These are phyloP conservation scores for Penicillium paradoxum DNA, from an alignment of 495 filamentous ascomycete genomes.

Conservation along the genomic window DNA sequence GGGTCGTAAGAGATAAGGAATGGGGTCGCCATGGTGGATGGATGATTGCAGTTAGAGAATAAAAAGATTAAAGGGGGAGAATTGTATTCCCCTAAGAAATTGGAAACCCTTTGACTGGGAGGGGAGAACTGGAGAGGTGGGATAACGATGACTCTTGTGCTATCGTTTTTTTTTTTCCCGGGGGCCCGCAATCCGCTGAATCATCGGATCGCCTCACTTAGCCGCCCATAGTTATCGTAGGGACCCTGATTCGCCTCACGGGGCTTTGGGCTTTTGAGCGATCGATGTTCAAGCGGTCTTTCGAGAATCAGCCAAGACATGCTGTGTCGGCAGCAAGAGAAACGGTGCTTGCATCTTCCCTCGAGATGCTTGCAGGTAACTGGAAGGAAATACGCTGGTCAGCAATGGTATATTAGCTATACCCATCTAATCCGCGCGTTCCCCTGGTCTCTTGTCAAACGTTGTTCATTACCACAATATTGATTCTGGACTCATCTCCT, in stretches of 20 bases:
- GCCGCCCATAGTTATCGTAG: too few species aligned
- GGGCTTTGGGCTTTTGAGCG: constrained; percentile 1
- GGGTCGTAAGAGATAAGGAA: constrained; percentile 46
- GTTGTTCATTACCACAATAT: not conserved
- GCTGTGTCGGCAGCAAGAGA: constrained; percentile 27
- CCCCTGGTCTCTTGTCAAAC: constrained; percentile 1
- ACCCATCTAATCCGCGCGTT: not conserved
- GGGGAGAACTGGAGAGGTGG: not conserved
- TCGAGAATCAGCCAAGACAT: constrained; percentile 27
- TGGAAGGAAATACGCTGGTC: constrained; percentile 26
- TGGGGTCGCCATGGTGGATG: constrained; percentile 45
- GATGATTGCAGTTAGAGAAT: not conserved
- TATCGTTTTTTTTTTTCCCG: constrained; percentile 4
- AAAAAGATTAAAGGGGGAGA: constrained; percentile 5
- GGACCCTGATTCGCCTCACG: constrained; percentile 6
- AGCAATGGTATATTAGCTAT: constrained; percentile 20
- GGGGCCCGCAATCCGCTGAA: constrained; percentile 4
- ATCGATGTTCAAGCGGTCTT: constrained; percentile 19
- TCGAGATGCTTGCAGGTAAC: constrained; percentile 14
- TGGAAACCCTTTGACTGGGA: not conserved
- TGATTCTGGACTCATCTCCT: constrained; percentile 15
- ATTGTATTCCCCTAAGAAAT: constrained; percentile 5
- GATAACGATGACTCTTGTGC: constrained; percentile 14
- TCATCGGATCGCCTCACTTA: constrained; percentile 5
- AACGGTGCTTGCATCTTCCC: constrained; percentile 21